Evolutionary conservation across 768 basidiomycete genomes (phyloP), one percentile per base, ranked within the genome.

Genomic region (Dendrothele bispora): DNA sequence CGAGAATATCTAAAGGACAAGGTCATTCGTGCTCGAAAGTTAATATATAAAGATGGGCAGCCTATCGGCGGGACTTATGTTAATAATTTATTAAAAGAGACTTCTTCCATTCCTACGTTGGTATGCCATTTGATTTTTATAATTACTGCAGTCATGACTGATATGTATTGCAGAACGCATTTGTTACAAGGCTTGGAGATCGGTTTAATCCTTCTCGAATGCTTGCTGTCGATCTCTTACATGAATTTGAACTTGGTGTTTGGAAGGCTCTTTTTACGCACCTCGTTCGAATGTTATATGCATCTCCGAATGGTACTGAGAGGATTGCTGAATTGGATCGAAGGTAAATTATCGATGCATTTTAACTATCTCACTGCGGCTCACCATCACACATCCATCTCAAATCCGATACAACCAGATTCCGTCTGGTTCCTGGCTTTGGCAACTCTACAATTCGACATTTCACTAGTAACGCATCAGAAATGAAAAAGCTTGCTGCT

Each of bases 161-260:
- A 1, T 15, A 15, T 10, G 5, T 37, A 22, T 29, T 27, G 15
- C 39, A 70, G 68, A 68, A 68, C 58, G 61, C 64, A 1, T 68
- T 70, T 46, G 52, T 60, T 1, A 11, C 39, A 5, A 27, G 34
- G 1, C 43, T 66, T 10, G 40, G 36, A 24, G n/a, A 21, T 24
- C 48, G 48, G 3, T 56, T 67, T 42, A 52, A 62, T 39, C 32
- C 55, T n/a, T 64, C 54, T 41, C 12, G 28, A 2, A 58, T 68
- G 54, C 48, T 69, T 12, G 59, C 57, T 5, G 48, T 57, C 0
- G 69, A 70, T 42, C 50, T 69, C n/a, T 43, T 71, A 49, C 69
- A 70, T 50, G 69, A 71, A 45, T 55, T 69, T 47, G 67, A 71
- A 43, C 59, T 70, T 1, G 68, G 70, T 6, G 64, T 64, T 10